Evolutionary conservation across 257 asterid species (phyloP), one percentile per base, ranked within the genome.

Genomic region (Solanum clarkiae): DNA sequence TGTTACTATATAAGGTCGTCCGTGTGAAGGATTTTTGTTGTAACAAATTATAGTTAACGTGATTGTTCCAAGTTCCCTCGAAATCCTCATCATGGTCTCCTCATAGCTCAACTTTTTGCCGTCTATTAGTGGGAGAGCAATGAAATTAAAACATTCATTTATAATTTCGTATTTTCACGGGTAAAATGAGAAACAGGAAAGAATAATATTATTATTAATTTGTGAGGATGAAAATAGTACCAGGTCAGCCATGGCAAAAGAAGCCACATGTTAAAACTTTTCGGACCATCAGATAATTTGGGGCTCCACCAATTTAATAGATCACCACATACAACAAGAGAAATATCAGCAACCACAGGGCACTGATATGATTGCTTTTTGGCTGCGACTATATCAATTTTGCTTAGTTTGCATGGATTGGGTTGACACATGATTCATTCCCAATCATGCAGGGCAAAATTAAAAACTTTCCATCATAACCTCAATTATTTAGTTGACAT

Each of bases 401-500:
- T 82, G 80, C 82, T 79, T 79, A 79, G 82, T 79, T 77, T 79
- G 65, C 82, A 79, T 53, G 65, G 26, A 79, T 79, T 79, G 65
- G 45, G 65, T 79, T 79, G 54, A 40, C 26, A 32, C 14, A 55
- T 44, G 47, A 44, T 80, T 7, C 60, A 63, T 82, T 40, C 47
- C 83, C 75, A 87, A 65, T 84, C 85, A 56, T 56, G 87, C 83
- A 84, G 59, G 55, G 69, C 55, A 54, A 53, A 24, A 36, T 69
- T 70, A 10, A 53, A 79, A 74, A 17, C 77, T 65, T 42, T 54
- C 79, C 86, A 77, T 13, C 82, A 79, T 20, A 79, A 36, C 15
- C 83, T 84, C 87, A 87, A 80, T 87, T 79, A 84, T 87, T 84
- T 70, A 79, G 32, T 18, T 80, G 87, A 87, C 56, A 81, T 66